A percentile compares a stretch with the other conserved stretches of the same genome.
Conservation (phyloP, 306 rosid genomes). For the Vigna angularis region DNA sequence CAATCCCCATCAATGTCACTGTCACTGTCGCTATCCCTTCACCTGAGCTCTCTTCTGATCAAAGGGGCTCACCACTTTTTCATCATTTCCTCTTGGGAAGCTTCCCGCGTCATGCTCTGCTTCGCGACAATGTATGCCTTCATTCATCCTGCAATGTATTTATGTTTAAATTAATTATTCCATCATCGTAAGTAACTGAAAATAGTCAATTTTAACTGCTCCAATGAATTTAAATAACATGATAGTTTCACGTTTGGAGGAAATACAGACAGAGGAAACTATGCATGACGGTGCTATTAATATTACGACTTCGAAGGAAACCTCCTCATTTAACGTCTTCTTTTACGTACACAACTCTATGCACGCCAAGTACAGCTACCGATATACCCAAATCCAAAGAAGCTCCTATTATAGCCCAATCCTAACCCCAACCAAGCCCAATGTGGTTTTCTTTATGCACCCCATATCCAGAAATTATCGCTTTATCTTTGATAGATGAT, state of each 20-base stretch:
- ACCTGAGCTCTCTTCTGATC: background rate
- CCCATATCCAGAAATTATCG: no score
- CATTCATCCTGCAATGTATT: background rate
- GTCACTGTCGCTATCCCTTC: background rate
- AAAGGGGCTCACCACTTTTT: background rate
- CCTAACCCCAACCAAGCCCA: no score
- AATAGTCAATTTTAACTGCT: no score
- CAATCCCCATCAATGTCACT: background rate
- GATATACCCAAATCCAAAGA: background rate
- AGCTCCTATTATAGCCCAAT: no score
- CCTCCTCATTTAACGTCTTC: background rate
- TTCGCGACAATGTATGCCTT: background rate
- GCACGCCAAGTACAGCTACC: background rate
- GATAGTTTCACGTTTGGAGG: background rate
- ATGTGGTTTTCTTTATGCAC: no score
- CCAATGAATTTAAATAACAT: background rate
- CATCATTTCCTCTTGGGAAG: background rate
- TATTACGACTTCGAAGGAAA: background rate
- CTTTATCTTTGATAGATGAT: no score
- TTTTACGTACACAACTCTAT: background rate
- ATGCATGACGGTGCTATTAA: background rate
- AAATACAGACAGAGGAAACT: background rate
- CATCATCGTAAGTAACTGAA: no score
- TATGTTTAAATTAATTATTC: no score
- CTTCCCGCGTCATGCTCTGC: background rate